Percentiles rank a stretch among this genome's conserved stretches.
These are phyloP conservation scores for Dalbergia cultrata DNA, from an alignment of 306 rosid genomes.

Conservation along the genomic window DNA sequence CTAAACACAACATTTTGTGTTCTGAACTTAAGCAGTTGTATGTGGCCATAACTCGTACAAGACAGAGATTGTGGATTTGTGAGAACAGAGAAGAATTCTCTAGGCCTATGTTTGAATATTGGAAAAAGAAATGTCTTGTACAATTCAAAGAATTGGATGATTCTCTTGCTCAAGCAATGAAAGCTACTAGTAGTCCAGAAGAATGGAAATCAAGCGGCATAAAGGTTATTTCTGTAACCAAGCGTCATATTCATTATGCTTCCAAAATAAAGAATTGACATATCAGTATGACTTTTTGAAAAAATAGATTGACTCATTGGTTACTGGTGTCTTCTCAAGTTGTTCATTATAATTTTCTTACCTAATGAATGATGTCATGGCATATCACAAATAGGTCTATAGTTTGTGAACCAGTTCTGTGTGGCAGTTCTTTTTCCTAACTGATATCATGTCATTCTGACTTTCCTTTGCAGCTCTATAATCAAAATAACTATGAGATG, in stretches of 20 bases:
- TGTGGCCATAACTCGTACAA: slow-evolving; percentile 81
- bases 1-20: slow-evolving; percentile 75
- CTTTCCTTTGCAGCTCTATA: slow-evolving; percentile 59
- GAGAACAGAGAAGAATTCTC: slow-evolving; percentile 58
- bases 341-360: background rate
- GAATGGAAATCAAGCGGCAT: slow-evolving; percentile 86
- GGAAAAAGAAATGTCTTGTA: slow-evolving; percentile 71
- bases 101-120: slow-evolving; percentile 74
- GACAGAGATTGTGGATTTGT: slow-evolving; percentile 82
- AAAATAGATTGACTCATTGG: background rate
- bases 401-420: too few species aligned
- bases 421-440: too few species aligned
- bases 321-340: background rate
- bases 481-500: slow-evolving; percentile 72
- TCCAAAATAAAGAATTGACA: background rate
- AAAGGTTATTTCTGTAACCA: slow-evolving; percentile 53
- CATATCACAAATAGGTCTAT: slow-evolving; percentile 1
- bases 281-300: background rate
- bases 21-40: slow-evolving; percentile 79
- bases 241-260: background rate
- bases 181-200: slow-evolving; percentile 75
- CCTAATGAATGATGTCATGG: background rate
- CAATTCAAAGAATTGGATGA: slow-evolving; percentile 71
- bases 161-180: slow-evolving; percentile 81
- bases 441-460: too few species aligned